Percentiles rank a stretch among this genome's conserved stretches.
These are phyloP conservation scores for Bipolaris cookei DNA, from an alignment of 2,329 filamentous ascomycete genomes.

Conservation along the genomic window DNA sequence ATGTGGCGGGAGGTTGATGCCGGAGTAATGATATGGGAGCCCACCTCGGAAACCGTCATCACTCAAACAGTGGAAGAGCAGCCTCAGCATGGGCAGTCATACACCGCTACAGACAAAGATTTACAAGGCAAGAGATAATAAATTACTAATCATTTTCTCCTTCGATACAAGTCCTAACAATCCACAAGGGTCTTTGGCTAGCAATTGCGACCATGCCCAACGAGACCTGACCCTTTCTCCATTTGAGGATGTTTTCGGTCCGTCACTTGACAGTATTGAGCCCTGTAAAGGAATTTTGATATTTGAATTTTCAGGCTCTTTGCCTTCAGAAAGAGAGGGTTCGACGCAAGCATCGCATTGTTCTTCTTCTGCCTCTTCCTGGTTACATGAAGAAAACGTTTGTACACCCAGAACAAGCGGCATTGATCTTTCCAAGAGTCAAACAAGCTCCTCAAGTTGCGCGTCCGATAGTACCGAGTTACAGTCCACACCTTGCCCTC, in stretches of 20 bases:
- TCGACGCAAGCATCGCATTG: neutral
- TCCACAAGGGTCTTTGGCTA: neutral
- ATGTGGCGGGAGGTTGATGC: neutral
- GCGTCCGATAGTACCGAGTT: neutral
- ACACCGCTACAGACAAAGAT: neutral
- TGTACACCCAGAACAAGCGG: neutral
- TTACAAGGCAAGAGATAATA: neutral
- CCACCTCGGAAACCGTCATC: neutral
- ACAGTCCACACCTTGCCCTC: neutral
- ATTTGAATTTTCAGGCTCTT: neutral
- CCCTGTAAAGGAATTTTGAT: neutral
- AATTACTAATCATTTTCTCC: neutral
- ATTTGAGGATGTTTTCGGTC: neutral
- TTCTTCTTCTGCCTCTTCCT: neutral
- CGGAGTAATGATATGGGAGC: conserved; percentile 7
- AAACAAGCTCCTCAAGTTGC: neutral
- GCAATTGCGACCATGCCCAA: neutral
- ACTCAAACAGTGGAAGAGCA: neutral
- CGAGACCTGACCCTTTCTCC: neutral
- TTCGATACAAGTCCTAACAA: neutral
- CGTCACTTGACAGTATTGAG: neutral
- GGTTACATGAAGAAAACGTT: neutral
- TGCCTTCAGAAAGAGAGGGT: neutral
- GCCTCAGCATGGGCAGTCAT: neutral
- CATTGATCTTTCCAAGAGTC: too few species aligned